Percentiles rank a stretch among this genome's conserved stretches.
Evolutionary conservation across 2,329 filamentous ascomycete genomes (phyloP).

Genomic region (Epichloe baconii): DNA sequence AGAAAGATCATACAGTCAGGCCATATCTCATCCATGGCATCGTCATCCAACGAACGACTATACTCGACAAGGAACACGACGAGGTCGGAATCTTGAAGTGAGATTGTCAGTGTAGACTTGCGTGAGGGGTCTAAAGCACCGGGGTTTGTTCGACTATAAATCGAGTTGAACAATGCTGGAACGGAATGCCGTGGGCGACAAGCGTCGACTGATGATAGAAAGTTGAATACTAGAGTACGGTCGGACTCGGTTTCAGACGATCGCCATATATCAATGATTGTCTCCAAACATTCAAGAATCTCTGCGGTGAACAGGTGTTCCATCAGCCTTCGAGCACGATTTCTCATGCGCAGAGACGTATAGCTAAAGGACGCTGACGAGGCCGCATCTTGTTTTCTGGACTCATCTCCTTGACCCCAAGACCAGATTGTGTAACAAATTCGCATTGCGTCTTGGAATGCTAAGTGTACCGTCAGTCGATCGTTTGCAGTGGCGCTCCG

Average conservation of each 20-base stretch:
- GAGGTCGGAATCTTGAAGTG: constrained; percentile 69
- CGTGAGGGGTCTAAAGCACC: constrained; percentile 62
- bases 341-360: constrained; percentile 81
- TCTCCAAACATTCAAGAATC: constrained; percentile 86
- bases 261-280: constrained; percentile 75
- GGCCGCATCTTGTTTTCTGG: constrained; percentile 44
- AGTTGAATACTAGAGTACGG: constrained; percentile 59
- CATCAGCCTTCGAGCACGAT: constrained; percentile 72
- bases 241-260: constrained; percentile 31
- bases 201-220: constrained; percentile 83
- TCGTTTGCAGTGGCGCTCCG: constrained; percentile 84
- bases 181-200: constrained; percentile 85
- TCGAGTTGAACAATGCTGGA: constrained; percentile 87
- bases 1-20: constrained; percentile 84
- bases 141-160: constrained; percentile 89
- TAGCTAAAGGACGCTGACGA: constrained; percentile 78
- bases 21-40: constrained; percentile 98
- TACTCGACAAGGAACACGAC: constrained; percentile 87
- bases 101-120: constrained; percentile 79
- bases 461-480: constrained; percentile 82
- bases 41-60: constrained; percentile 79
- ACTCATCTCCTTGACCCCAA: constrained; percentile 61
- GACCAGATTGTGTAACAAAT: constrained; percentile 93
- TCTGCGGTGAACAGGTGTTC: constrained; percentile 91
- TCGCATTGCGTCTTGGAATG: constrained; percentile 88